Evolutionary conservation across 805 yeast genomes (phyloP).

Genomic region (Wickerhamiella occidentalis): DNA sequence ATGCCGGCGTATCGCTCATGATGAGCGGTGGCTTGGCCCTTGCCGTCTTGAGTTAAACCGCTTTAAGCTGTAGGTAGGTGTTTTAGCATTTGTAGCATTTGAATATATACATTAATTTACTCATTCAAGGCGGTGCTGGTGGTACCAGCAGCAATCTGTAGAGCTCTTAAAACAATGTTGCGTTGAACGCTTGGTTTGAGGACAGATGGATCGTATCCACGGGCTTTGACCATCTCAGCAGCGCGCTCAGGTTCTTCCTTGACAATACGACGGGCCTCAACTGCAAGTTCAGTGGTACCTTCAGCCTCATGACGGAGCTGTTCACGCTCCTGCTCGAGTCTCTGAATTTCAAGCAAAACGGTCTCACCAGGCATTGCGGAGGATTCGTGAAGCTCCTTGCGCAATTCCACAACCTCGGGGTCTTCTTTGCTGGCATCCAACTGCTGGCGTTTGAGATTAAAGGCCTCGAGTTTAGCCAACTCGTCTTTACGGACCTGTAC

Average conservation of each 20-base stretch:
- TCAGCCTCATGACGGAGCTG: constrained; percentile 27
- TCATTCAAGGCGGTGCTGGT: neutral
- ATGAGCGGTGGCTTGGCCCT: constrained; percentile 30
- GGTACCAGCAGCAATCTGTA: neutral
- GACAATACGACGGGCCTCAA: constrained; percentile 25
- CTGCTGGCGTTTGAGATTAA: constrained; percentile 38
- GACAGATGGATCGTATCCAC: constrained; percentile 32
- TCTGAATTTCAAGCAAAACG: constrained; percentile 33
- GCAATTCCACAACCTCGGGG: constrained; percentile 20
- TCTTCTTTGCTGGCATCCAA: constrained; percentile 20
- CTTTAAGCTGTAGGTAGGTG: neutral
- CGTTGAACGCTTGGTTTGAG: constrained; percentile 47
- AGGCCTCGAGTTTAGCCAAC: constrained; percentile 39
- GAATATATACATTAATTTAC: constrained; percentile 1
- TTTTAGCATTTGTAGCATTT: constrained; percentile 6
- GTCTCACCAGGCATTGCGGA: constrained; percentile 29
- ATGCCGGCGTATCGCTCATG: constrained; percentile 31
- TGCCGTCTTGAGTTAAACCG: constrained; percentile 13
- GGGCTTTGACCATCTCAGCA: constrained; percentile 27
- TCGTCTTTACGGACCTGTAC: constrained; percentile 58
- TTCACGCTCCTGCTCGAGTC: constrained; percentile 29
- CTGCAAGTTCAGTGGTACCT: constrained; percentile 15
- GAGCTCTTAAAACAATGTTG: constrained; percentile 38
- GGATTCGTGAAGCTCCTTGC: constrained; percentile 12
- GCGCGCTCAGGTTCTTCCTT: constrained; percentile 29